Base-by-base conservation (phyloP, 805 yeast species). In the Soucietia sequanensis region DNA sequence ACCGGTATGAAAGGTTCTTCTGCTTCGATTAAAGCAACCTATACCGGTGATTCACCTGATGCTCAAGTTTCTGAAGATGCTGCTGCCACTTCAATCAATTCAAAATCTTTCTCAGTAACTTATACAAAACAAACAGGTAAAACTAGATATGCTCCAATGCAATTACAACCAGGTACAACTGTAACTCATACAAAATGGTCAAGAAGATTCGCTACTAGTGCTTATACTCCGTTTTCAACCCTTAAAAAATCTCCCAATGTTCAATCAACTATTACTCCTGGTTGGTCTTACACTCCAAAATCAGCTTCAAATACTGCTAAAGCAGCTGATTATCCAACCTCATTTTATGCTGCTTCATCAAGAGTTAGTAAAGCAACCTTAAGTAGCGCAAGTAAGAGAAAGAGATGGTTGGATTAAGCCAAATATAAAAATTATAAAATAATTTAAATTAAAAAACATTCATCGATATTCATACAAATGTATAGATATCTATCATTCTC, bases 141-240 rank as follows among this genome's bases (percentile, higher is more conserved):
- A 14, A 77, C 85, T 7, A 75, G 90, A 48, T 86, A 63, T 58
- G 97, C 98, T 1, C 96, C 97, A 34, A 87, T 89, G 96, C 97
- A 90, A 63, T 56, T 70, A 39, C 96, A 88, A 61, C 97, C 99
- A 5, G 85, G 82, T 3, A 52, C 84, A 1, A 64, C 62, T 7
- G 76, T 88, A 17, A 84, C 95, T 0, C 76, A 68, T 24, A 70
- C 82, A 7, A 60, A 81, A 3, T 83, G 90, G 81, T 56, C 82
- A 8, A 72, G 80, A 46, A 68, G 78, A 44, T 81, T 61, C 56
- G 79, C 91, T 12, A 76, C 95, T 0, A 76, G 87, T 35, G 68
- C 84, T 0, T 84, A 76, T 35, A 74, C 85, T 0, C 47, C 62
- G 7, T 76, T 75, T 48, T 88, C 70, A 61, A 47, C 76, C 9